Percentiles rank a stretch among this genome's conserved stretches.
Evolutionary conservation across 1,284 basidiomycete genomes (phyloP).

Genomic region (Cryptococcus sp.): DNA sequence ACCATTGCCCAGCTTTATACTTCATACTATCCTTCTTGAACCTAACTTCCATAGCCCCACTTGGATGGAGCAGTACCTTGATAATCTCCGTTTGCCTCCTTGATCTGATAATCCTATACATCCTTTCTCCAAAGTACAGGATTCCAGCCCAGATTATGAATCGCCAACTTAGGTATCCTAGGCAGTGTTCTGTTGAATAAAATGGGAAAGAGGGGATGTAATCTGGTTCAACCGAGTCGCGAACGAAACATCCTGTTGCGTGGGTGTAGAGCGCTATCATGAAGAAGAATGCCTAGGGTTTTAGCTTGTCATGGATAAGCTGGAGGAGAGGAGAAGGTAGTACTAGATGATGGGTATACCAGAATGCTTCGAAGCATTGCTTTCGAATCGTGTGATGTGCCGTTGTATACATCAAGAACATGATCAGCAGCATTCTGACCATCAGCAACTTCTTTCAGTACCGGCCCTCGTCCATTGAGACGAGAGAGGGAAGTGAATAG

Average conservation of each 20-base stretch:
- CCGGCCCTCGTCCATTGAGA: background rate
- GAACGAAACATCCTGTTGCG: conserved; percentile 87
- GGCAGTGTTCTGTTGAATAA: conserved; percentile 72
- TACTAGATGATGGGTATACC: conserved; percentile 50
- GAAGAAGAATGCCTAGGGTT: conserved; percentile 68
- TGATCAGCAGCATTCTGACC: conserved; percentile 76
- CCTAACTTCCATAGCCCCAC: conserved; percentile 80
- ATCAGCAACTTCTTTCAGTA: background rate
- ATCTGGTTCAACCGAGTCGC: conserved; percentile 67
- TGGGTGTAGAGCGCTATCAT: conserved; percentile 77
- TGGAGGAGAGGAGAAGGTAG: background rate
- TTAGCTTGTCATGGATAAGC: background rate
- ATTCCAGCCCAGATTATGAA: conserved; percentile 82
- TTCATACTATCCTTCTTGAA: conserved; percentile 83
- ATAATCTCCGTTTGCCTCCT: conserved; percentile 68
- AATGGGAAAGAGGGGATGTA: conserved; percentile 68
- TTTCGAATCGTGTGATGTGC: conserved; percentile 74
- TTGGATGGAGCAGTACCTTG: conserved; percentile 51
- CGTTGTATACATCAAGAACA: conserved; percentile 62
- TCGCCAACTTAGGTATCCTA: conserved; percentile 81
- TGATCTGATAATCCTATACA: conserved; percentile 72
- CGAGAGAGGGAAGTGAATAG: conserved; percentile 1
- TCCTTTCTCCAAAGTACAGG: conserved; percentile 75
- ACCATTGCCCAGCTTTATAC: conserved; percentile 84
- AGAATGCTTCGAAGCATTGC: conserved; percentile 87